phyloP scores from a whole-genome alignment of 208 protist species.

The Trypanosoma melophagium region DNA sequence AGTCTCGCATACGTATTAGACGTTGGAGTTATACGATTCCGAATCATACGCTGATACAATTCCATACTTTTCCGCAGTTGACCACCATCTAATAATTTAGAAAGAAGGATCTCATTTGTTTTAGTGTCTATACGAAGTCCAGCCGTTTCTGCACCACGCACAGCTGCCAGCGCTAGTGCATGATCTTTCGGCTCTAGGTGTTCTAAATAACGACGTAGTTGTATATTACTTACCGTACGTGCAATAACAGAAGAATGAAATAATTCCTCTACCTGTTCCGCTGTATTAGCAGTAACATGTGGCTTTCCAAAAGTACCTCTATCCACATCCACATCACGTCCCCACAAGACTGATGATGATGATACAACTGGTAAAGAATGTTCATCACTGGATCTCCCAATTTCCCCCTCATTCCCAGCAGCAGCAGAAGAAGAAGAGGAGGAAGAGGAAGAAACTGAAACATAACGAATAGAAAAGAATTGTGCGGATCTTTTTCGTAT shows the following conservation, averaged over 20 bases:
- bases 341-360: background rate
- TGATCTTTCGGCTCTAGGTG: slow-evolving; percentile 52
- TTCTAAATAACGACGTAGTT: slow-evolving; percentile 71
- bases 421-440: background rate
- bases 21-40: slow-evolving; percentile 58
- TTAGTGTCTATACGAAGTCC: slow-evolving; percentile 58
- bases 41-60: slow-evolving; percentile 66
- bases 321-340: background rate
- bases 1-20: slow-evolving; percentile 66
- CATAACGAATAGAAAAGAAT: no score
- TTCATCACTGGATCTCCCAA: no score
- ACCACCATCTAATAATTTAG: slow-evolving; percentile 55
- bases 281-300: slow-evolving; percentile 13
- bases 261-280: slow-evolving; percentile 51
- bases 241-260: slow-evolving; percentile 69
- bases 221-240: slow-evolving; percentile 77
- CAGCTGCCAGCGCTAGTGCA: slow-evolving; percentile 52
- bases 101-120: slow-evolving; percentile 71
- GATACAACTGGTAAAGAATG: background rate
- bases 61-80: slow-evolving; percentile 82
- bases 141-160: slow-evolving; percentile 54
- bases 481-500: no score
- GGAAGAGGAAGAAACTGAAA: background rate
- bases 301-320: slow-evolving; percentile 8
- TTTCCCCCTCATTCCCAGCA: background rate